Base-by-base conservation (phyloP, 345 rosid genomes). In the Bruguiera parviflora region DNA sequence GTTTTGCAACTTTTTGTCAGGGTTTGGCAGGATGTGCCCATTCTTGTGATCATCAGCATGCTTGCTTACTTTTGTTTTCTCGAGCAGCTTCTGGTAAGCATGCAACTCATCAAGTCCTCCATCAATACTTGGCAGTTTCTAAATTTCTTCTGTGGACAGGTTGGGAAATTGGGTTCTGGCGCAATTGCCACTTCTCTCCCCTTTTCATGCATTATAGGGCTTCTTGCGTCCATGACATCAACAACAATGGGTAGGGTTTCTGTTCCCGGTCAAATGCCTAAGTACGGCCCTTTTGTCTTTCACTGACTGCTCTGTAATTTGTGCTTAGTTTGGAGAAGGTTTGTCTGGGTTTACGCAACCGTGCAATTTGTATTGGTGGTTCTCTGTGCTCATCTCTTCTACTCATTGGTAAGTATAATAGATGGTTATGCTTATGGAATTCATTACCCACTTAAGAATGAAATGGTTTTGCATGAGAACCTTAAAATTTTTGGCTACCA, bases 41-140 rank as follows among this genome's bases (percentile, higher is more conserved):
- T 88, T 75, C 95, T 94, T 27, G 89, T 91, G 63, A 87, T 94
- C 43, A 92, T 88, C 69, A 94, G 98, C 87, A 94, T 94, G 98
- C 96, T 91, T 61, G 97, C 96, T 68, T 94, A 89, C 88, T 94
- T 94, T 67, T 88, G 96, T 85, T 94, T 84, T 77, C 97, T 94
- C 0, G 98, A 94, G 90, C 92, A 94, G 77, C 93, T 94, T 86
- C 84, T 94, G 86, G 98, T 89, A 66, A 84, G 86, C 68, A 66
- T 32, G 57, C 56, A 49, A 46, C 57, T 39, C 32, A 22, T 33
- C 28, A 33, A 39, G 52, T 16, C 21, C 21, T 64, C 59, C 27
- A 57, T 70, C 43, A 8, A 64, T 69, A 56, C 51, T 31, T 7
- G 64, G n/a, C 21, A 10, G 27, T 61, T 24, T 71, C 15, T 51